phyloP scores from a whole-genome alignment of 495 filamentous ascomycete species.

The Podospora pseudoanserina region DNA sequence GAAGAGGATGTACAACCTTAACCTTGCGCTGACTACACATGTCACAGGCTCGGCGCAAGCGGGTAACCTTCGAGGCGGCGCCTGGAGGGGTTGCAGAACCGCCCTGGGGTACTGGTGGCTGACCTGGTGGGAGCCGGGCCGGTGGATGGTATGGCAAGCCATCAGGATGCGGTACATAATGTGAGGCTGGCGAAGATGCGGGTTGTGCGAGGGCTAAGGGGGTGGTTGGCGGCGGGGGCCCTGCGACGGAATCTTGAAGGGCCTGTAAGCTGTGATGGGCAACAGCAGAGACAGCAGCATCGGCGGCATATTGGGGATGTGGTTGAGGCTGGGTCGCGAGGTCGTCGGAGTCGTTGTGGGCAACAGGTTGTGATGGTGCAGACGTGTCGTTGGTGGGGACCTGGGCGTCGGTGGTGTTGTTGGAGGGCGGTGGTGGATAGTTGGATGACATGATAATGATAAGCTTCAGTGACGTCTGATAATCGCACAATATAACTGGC shows the following conservation, averaged over 20 bases:
- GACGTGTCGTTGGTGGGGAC: conserved; percentile 4
- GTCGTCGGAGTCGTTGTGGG: conserved; percentile 1
- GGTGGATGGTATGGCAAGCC: conserved; percentile 7
- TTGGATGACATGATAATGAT: conserved; percentile 16
- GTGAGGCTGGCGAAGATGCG: neutral
- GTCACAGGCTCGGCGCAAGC: conserved; percentile 78
- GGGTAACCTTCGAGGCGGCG: conserved; percentile 34
- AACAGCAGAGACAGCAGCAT: conserved; percentile 23
- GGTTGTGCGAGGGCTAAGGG: conserved; percentile 20
- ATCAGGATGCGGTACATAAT: conserved; percentile 6
- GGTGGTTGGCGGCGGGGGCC: conserved; percentile 16
- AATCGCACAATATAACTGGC: conserved; percentile 14
- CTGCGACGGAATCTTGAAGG: conserved; percentile 41
- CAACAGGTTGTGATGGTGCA: conserved; percentile 3
- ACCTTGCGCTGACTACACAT: conserved; percentile 82
- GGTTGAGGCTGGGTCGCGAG: neutral
- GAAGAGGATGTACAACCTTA: conserved; percentile 53
- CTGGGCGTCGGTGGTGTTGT: conserved; percentile 6
- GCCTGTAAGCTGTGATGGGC: conserved; percentile 45
- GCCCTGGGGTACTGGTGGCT: conserved; percentile 6
- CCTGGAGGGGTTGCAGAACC: conserved; percentile 23
- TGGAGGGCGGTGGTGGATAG: conserved; percentile 23
- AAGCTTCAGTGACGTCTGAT: neutral
- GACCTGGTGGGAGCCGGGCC: neutral
- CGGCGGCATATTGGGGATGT: conserved; percentile 16